Percentiles rank a stretch among this genome's conserved stretches.
Evolutionary conservation across 345 rosid species (phyloP).

Genomic region (Dipteronia sinensis): DNA sequence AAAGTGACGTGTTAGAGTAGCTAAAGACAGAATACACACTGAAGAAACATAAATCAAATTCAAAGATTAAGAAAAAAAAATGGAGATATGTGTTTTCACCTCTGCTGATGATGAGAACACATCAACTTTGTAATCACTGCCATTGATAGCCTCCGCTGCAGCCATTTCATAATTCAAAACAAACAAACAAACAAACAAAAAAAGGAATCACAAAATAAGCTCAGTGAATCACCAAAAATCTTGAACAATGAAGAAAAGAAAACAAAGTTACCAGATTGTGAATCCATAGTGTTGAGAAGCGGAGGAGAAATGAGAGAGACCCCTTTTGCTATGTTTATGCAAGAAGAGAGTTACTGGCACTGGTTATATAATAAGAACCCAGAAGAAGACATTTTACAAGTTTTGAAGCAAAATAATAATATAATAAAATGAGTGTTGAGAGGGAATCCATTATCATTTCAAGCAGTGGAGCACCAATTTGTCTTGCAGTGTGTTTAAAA

Average conservation of each 20-base stretch:
- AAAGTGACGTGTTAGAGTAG: not conserved
- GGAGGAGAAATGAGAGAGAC: not conserved
- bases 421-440: not conserved
- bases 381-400: not conserved
- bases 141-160: conserved; percentile 37
- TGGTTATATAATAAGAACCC: not conserved
- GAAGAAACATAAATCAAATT: not conserved
- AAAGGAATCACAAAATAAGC: not conserved
- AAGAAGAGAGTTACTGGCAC: not conserved
- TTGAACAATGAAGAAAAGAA: not conserved
- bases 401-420: not conserved
- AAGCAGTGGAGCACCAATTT: conserved; percentile 10
- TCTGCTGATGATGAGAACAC: conserved; percentile 67
- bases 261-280: conserved; percentile 27
- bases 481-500: conserved; percentile 16
- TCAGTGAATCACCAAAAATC: not conserved
- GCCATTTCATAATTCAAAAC: conserved; percentile 23
- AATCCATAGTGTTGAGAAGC: conserved; percentile 7
- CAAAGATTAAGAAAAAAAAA: not conserved
- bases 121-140: conserved; percentile 45
- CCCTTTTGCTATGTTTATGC: conserved; percentile 10
- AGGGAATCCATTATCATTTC: conserved; percentile 14
- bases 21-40: not conserved
- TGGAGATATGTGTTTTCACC: conserved; percentile 34
- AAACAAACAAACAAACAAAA: not conserved